These are phyloP conservation scores for Diaporthe sp. DNA, from an alignment of 2,329 filamentous ascomycete species.

Conservation along the genomic window DNA sequence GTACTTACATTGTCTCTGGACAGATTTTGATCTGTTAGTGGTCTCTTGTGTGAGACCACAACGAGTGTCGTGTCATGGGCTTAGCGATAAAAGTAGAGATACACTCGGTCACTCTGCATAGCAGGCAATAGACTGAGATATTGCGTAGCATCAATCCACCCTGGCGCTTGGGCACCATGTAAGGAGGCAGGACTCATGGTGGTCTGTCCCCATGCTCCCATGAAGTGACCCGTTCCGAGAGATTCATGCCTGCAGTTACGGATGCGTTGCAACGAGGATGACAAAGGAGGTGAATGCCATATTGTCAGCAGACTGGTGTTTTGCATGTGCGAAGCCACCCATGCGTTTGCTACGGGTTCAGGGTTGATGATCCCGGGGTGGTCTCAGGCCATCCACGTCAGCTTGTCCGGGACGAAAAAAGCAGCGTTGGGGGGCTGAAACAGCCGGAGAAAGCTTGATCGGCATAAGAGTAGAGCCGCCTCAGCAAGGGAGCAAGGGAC, in stretches of 20 bases:
- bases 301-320: neutral
- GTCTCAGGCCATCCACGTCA: slow-evolving; percentile 5
- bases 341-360: neutral
- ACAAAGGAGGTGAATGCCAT: neutral
- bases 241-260: neutral
- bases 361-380: neutral
- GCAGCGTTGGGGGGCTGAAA: neutral
- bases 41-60: too few relatives aligned
- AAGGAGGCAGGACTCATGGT: neutral
- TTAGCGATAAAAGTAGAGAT: too few relatives aligned
- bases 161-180: neutral
- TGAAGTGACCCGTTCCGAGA: neutral
- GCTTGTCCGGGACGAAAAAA: slow-evolving; percentile 10
- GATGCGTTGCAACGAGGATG: neutral
- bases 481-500: neutral
- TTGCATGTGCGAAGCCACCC: neutral
- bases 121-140: neutral
- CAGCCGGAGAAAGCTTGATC: slow-evolving; percentile 21
- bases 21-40: too few relatives aligned
- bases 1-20: too few relatives aligned
- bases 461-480: slow-evolving; percentile 20
- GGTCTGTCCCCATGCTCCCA: neutral
- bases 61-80: too few relatives aligned
- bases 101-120: too few relatives aligned
- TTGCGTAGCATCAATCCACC: too few relatives aligned